phyloP scores from a whole-genome alignment of 768 basidiomycete species.

The Agrocybe chaxingu region DNA sequence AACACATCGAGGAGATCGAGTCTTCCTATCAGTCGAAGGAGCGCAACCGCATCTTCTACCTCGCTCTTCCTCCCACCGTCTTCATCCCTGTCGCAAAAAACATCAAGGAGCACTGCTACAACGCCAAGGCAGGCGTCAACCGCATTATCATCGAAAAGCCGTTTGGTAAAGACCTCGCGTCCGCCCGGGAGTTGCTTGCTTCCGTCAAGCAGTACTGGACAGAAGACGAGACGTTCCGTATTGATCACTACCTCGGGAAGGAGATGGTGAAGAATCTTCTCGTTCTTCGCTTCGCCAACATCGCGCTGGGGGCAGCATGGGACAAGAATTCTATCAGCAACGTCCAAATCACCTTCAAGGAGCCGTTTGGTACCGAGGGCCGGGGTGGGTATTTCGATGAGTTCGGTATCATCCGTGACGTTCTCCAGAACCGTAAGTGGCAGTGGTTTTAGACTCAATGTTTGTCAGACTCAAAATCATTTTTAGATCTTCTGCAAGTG shows the following conservation, averaged over 20 bases:
- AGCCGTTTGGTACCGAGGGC: constrained; percentile 99
- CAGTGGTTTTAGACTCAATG: constrained; percentile 7
- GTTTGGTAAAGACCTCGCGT: constrained; percentile 92
- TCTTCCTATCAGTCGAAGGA: constrained; percentile 57
- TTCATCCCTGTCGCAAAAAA: constrained; percentile 88
- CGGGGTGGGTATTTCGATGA: constrained; percentile 99
- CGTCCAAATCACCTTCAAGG: constrained; percentile 99
- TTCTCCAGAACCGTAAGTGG: constrained; percentile 93
- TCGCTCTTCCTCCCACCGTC: constrained; percentile 96
- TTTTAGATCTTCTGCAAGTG: constrained; percentile 87
- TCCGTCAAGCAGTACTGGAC: constrained; percentile 85
- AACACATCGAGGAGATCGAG: constrained; percentile 78
- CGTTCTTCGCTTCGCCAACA: constrained; percentile 92
- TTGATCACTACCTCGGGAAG: constrained; percentile 99
- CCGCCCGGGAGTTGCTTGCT: constrained; percentile 72
- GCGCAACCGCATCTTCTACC: constrained; percentile 89
- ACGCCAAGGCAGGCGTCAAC: constrained; percentile 64
- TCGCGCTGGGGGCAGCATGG: constrained; percentile 85
- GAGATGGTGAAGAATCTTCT: constrained; percentile 99
- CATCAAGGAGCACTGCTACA: constrained; percentile 80
- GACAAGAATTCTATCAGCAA: constrained; percentile 96
- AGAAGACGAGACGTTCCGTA: constrained; percentile 98
- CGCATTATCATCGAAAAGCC: constrained; percentile 98
- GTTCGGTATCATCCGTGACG: constrained; percentile 97
- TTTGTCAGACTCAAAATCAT: constrained; percentile 11